Evolutionary conservation across 768 basidiomycete species (phyloP).

Genomic region (Tubosaeta brunneosetosa): DNA sequence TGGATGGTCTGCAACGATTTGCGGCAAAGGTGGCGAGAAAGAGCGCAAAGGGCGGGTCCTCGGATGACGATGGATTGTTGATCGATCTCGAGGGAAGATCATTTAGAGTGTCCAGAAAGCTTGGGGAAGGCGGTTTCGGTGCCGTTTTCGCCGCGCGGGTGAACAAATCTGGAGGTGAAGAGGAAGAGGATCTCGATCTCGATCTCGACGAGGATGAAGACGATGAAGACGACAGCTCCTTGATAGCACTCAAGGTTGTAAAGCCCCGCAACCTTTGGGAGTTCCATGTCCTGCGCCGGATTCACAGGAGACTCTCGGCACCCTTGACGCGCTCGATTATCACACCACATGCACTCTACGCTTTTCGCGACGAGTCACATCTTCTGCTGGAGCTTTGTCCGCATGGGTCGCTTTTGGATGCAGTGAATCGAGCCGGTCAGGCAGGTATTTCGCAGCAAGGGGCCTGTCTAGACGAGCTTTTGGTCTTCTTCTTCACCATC

Average conservation of each 20-base stretch:
- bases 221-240: conserved; percentile 49
- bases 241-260: conserved; percentile 89
- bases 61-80: conserved; percentile 39
- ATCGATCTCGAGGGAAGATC: conserved; percentile 59
- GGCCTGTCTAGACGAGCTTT: conserved; percentile 83
- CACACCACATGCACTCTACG: conserved; percentile 72
- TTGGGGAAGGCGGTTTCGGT: conserved; percentile 97
- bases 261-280: conserved; percentile 90
- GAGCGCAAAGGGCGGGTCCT: conserved; percentile 31
- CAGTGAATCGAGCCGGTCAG: conserved; percentile 77
- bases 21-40: conserved; percentile 42
- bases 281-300: conserved; percentile 74
- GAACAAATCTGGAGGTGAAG: conserved; percentile 36
- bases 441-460: conserved; percentile 78
- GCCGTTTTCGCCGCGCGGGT: conserved; percentile 82
- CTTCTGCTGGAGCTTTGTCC: conserved; percentile 83
- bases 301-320: conserved; percentile 64
- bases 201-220: conserved; percentile 47
- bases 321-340: conserved; percentile 65
- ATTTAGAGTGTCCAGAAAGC: conserved; percentile 75
- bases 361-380: conserved; percentile 85
- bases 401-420: conserved; percentile 88
- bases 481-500: conserved; percentile 92
- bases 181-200: conserved; percentile 41
- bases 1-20: conserved; percentile 72